Conservation (phyloP, 768 basidiomycete species). For the Termitomyces sp. region DNA sequence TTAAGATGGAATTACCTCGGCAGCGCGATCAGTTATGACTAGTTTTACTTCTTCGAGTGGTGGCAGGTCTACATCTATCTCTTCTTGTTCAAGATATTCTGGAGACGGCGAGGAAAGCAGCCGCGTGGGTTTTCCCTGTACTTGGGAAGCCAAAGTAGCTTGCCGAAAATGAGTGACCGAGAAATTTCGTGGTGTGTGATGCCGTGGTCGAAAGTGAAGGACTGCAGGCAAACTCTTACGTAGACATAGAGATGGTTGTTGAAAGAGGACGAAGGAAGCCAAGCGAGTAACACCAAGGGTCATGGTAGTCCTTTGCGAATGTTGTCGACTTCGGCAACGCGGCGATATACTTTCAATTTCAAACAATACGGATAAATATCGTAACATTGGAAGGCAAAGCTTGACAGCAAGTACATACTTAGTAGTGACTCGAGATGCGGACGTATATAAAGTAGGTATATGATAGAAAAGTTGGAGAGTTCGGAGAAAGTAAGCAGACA, state of each 20-base stretch:
- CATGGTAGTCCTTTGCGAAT: slow-evolving; percentile 7
- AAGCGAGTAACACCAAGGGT: slow-evolving; percentile 7
- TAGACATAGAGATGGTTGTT: slow-evolving; percentile 5
- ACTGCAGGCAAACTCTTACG: not conserved
- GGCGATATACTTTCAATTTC: not conserved
- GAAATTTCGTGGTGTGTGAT: slow-evolving; percentile 14
- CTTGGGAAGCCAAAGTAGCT: slow-evolving; percentile 35
- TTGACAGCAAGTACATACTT: slow-evolving; percentile 13
- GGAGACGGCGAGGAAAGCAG: slow-evolving; percentile 45
- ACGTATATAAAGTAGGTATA: slow-evolving; percentile 20
- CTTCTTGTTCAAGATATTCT: slow-evolving; percentile 51
- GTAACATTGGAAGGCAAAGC: slow-evolving; percentile 2
- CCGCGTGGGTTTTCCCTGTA: slow-evolving; percentile 41
- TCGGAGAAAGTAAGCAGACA: slow-evolving; percentile 12
- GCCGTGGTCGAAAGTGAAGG: not conserved
- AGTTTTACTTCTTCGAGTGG: slow-evolving; percentile 48
- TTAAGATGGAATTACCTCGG: slow-evolving; percentile 45
- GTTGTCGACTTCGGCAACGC: not conserved
- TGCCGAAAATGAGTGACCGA: slow-evolving; percentile 14
- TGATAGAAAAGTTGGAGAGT: slow-evolving; percentile 18
- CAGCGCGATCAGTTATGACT: slow-evolving; percentile 66
- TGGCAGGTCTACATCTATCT: slow-evolving; percentile 57
- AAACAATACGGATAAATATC: not conserved
- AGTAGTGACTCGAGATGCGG: slow-evolving; percentile 22
- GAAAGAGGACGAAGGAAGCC: slow-evolving; percentile 4